Evolutionary conservation across 441 rosid genomes (phyloP).

Genomic region (Erodium chrysanthum): DNA sequence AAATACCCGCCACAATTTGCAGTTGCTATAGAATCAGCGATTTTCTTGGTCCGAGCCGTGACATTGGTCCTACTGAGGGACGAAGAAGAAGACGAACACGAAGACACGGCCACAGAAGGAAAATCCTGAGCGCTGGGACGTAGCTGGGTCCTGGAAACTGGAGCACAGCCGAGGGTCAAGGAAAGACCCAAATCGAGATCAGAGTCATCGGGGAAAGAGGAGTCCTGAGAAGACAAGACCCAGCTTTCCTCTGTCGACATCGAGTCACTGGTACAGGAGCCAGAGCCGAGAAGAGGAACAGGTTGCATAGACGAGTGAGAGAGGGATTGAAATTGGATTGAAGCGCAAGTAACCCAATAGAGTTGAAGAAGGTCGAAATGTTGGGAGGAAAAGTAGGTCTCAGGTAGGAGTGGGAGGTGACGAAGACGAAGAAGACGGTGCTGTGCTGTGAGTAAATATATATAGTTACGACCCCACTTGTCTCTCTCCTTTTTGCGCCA

Average conservation of each 20-base stretch:
- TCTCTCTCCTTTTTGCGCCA: too few species aligned
- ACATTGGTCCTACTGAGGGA: slow-evolving; percentile 46
- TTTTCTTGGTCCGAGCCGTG: slow-evolving; percentile 49
- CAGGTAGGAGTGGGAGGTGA: not conserved
- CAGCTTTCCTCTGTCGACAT: slow-evolving; percentile 49
- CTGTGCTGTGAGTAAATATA: too few species aligned
- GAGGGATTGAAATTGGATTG: not conserved
- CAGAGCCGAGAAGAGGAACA: slow-evolving; percentile 25
- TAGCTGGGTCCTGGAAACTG: not conserved
- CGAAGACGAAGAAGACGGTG: not conserved
- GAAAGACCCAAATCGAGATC: slow-evolving; percentile 41
- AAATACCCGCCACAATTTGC: slow-evolving; percentile 43
- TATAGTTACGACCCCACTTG: too few species aligned
- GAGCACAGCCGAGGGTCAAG: slow-evolving; percentile 42
- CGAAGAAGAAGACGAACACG: slow-evolving; percentile 36
- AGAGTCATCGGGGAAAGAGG: slow-evolving; percentile 49
- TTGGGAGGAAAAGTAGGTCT: not conserved
- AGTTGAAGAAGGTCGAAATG: not conserved
- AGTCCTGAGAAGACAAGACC: slow-evolving; percentile 62
- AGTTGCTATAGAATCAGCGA: slow-evolving; percentile 53
- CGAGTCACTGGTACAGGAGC: not conserved
- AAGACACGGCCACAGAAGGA: slow-evolving; percentile 24
- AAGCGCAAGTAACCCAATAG: not conserved
- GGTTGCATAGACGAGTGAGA: not conserved
- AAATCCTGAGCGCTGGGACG: not conserved